phyloP scores from a whole-genome alignment of 805 yeast species.

The Debaryomyces maramus region DNA sequence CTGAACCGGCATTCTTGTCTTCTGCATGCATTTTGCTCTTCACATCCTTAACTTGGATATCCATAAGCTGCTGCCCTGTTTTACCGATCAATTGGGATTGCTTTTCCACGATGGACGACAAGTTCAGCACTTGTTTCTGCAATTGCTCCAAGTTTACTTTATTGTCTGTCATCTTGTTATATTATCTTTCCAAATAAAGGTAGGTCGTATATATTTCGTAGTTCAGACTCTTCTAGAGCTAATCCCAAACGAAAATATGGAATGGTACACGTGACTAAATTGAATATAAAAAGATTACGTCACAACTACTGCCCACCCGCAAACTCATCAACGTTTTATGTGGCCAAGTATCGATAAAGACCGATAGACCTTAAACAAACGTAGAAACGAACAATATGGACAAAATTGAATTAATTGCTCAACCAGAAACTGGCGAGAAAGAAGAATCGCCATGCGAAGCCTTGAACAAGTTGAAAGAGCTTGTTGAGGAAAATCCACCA shows the following conservation, averaged over 20 bases:
- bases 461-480: conserved; percentile 24
- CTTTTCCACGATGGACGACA: conserved; percentile 56
- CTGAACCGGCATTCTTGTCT: conserved; percentile 5
- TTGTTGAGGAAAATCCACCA: conserved; percentile 19
- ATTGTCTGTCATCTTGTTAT: background rate
- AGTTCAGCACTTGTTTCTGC: conserved; percentile 49
- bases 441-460: conserved; percentile 17
- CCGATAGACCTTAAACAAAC: too few relatives aligned
- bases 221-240: too few relatives aligned
- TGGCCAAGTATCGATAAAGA: too few relatives aligned
- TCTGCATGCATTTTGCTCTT: conserved; percentile 30
- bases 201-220: too few relatives aligned
- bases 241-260: too few relatives aligned
- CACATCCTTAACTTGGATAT: conserved; percentile 62
- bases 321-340: too few relatives aligned
- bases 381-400: too few relatives aligned
- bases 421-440: conserved; percentile 17
- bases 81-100: conserved; percentile 66
- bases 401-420: conserved; percentile 24
- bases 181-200: too few relatives aligned
- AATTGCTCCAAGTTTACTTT: conserved; percentile 19
- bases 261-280: too few relatives aligned
- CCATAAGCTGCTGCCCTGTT: conserved; percentile 79
- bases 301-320: too few relatives aligned
- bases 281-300: too few relatives aligned